Conservation (phyloP, 352 stramenopile species). For the Aphanomyces euteiches region DNA sequence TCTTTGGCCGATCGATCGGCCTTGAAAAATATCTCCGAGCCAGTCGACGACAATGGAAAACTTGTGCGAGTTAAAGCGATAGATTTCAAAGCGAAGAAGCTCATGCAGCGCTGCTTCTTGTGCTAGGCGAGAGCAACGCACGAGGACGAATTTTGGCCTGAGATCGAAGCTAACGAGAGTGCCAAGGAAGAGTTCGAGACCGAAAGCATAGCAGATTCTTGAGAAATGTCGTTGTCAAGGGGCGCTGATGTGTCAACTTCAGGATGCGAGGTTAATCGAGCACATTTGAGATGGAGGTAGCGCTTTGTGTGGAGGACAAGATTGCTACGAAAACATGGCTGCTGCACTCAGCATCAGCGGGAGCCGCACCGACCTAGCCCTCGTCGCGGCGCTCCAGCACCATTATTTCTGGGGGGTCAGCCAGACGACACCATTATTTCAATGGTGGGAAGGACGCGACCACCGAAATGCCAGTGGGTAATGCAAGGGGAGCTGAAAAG, state of each 20-base stretch:
- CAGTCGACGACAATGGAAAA: conserved; percentile 82
- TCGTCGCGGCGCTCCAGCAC: conserved; percentile 66
- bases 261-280: conserved; percentile 20
- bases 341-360: conserved; percentile 56
- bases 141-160: conserved; percentile 52
- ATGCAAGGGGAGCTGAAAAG: too few relatives aligned
- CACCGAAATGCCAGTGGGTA: too few relatives aligned
- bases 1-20: conserved; percentile 69
- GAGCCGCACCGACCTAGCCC: conserved; percentile 45
- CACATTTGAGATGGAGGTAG: conserved; percentile 33
- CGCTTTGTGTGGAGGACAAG: conserved; percentile 64
- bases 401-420: too few relatives aligned
- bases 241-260: background rate
- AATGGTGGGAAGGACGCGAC: too few relatives aligned
- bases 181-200: too few relatives aligned
- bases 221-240: background rate
- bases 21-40: conserved; percentile 76
- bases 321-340: conserved; percentile 62
- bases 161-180: too few relatives aligned
- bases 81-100: conserved; percentile 83
- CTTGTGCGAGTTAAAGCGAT: conserved; percentile 74
- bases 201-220: too few relatives aligned
- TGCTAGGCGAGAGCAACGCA: conserved; percentile 53
- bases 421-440: too few relatives aligned
- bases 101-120: conserved; percentile 69